Base-by-base conservation (phyloP, 2,329 filamentous ascomycete species). In the Plectosphaerella plurivora region DNA sequence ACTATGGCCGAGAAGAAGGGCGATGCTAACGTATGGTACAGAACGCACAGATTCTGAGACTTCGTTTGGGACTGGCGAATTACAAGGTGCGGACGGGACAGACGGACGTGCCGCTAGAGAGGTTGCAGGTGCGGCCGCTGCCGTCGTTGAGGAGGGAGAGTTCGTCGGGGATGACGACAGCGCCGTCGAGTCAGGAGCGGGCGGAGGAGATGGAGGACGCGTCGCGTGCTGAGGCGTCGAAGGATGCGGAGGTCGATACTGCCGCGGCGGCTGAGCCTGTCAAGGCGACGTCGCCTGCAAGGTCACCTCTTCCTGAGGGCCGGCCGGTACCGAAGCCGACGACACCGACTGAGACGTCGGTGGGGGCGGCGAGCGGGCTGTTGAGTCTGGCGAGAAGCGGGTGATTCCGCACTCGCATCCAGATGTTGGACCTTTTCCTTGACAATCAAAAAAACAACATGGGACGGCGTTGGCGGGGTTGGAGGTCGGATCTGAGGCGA, bases 41-140 rank as follows among this genome's bases (percentile, higher is more conserved):
- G 78, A 79, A 81, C 68, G 85, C 84, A 18, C 81, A 87, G 62
- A 80, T 83, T 47, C 73, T 91, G 45, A 79, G 79, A 49, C 76
- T 89, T 10, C 80, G 87, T n/a, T 79, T 92, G 15, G 77, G 81
- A 25, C 78, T 91, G 18, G 88, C 87, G 14, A 81, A 80, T 62
- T 91, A 91, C 74, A 91, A 91, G 69, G 75, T 92, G 58, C 79
- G 78, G 53, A 91, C 88, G 2, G 84, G 87, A 54, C 88, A 92
- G 68, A 79, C 83, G 51, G 72, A 80, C 53, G 76, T 88, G 25
- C 84, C 87, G 1, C 77, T 89, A 55, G 75, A 83, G 51, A 70
- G 81, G 45, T 73, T 91, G 18, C 73, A 83, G 60, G 63, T 73
- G 47, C 67, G 69, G 28, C 68, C 65, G 18, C 20, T 69, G 9